Conservation (phyloP, 495 filamentous ascomycete genomes). For the Hypoxylon lienhwacheense region DNA sequence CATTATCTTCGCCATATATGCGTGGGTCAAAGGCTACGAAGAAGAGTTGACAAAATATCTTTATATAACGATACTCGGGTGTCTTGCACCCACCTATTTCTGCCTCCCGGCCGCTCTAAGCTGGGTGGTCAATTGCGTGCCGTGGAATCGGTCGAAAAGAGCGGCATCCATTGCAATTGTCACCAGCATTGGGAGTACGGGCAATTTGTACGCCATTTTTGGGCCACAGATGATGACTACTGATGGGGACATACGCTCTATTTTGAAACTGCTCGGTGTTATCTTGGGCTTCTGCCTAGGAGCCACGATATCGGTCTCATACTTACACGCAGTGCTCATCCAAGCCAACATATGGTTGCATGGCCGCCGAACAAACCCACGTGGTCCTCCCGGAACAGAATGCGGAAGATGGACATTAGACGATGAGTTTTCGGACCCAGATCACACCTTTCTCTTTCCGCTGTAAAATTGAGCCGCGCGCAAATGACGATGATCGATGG, state of each 20-base stretch:
- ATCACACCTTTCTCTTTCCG: not conserved
- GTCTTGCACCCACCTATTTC: not conserved
- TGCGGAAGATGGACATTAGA: not conserved
- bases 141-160: conserved; percentile 15
- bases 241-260: not conserved
- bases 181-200: not conserved
- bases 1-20: too few species aligned
- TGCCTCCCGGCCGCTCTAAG: not conserved
- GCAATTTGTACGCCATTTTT: not conserved
- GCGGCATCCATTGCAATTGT: conserved; percentile 10
- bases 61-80: not conserved
- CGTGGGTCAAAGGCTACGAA: too few species aligned
- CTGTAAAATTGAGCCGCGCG: not conserved
- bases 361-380: not conserved
- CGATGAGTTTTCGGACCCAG: not conserved
- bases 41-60: not conserved
- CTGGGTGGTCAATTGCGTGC: conserved; percentile 6
- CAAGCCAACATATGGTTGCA: not conserved
- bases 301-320: not conserved
- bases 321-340: not conserved
- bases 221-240: not conserved
- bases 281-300: not conserved
- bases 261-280: not conserved
- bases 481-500: not conserved
- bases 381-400: not conserved